phyloP scores from a whole-genome alignment of 805 yeast genomes.

The Candida hispaniensis region DNA sequence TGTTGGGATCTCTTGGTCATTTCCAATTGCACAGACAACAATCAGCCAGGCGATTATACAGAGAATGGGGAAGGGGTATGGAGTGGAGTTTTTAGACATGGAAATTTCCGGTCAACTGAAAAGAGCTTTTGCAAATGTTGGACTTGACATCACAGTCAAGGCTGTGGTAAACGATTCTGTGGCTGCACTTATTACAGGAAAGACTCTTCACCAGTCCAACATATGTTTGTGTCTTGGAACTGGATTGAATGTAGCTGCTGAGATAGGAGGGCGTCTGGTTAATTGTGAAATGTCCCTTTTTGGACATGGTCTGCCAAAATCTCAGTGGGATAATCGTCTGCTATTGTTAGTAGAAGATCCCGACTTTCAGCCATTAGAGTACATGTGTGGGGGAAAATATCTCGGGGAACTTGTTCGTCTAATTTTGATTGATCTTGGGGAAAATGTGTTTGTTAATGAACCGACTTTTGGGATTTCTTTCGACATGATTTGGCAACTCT shows the following conservation, averaged over 20 bases:
- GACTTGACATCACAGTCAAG: slow-evolving; percentile 46
- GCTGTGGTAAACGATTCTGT: slow-evolving; percentile 88
- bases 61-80: slow-evolving; percentile 58
- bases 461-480: slow-evolving; percentile 22
- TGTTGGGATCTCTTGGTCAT: slow-evolving; percentile 30
- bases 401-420: slow-evolving; percentile 76
- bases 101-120: slow-evolving; percentile 68
- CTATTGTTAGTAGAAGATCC: slow-evolving; percentile 53
- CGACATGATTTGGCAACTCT: slow-evolving; percentile 16
- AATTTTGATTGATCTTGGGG: slow-evolving; percentile 51
- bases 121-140: slow-evolving; percentile 42
- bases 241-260: slow-evolving; percentile 68
- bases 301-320: slow-evolving; percentile 66
- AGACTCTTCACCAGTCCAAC: slow-evolving; percentile 50
- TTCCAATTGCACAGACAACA: slow-evolving; percentile 25
- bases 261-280: slow-evolving; percentile 47
- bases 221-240: slow-evolving; percentile 87
- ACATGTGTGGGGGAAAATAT: slow-evolving; percentile 79
- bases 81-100: slow-evolving; percentile 57
- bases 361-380: slow-evolving; percentile 81
- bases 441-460: slow-evolving; percentile 30
- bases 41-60: slow-evolving; percentile 23
- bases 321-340: slow-evolving; percentile 61
- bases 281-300: slow-evolving; percentile 93
- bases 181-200: slow-evolving; percentile 72